Percentiles rank a stretch among this genome's conserved stretches.
Evolutionary conservation across 2,329 filamentous ascomycete genomes (phyloP).

Genomic region (Fusarium incarnatum): DNA sequence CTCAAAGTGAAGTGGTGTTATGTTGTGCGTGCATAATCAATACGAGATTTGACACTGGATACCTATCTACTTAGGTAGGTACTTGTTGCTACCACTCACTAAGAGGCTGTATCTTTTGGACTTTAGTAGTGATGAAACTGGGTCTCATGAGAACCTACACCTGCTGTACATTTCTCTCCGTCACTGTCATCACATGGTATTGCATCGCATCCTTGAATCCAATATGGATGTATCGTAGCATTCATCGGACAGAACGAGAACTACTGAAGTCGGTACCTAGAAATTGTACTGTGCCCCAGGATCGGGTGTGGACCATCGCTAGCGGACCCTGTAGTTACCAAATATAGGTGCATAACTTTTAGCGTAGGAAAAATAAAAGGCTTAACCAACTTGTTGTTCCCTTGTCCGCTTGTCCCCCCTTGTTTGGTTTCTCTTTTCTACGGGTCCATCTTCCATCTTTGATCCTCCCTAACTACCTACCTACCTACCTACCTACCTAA

Average conservation of each 20-base stretch:
- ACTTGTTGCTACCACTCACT: neutral
- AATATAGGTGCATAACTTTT: constrained; percentile 25
- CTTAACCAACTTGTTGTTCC: constrained; percentile 12
- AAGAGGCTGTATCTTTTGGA: neutral
- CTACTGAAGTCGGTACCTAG: too few species aligned
- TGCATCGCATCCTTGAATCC: neutral
- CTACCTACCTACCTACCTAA: constrained; percentile 1
- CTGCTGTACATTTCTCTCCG: neutral
- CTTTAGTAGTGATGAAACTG: neutral
- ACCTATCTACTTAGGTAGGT: too few species aligned
- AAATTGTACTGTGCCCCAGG: constrained; percentile 5
- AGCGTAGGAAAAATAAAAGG: constrained; percentile 25
- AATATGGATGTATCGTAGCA: neutral
- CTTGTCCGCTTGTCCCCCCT: constrained; percentile 18
- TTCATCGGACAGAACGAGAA: neutral
- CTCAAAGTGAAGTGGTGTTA: constrained; percentile 5
- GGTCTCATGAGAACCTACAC: neutral
- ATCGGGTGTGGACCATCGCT: constrained; percentile 10
- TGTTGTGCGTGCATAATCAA: constrained; percentile 12
- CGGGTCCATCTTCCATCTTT: constrained; percentile 10
- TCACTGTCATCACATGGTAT: neutral
- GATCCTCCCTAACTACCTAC: neutral
- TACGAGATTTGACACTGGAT: constrained; percentile 17
- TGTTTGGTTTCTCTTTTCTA: constrained; percentile 24
- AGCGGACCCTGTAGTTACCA: constrained; percentile 26